A percentile compares a stretch with the other conserved stretches of the same genome.
These are phyloP conservation scores for Fusarium globosum DNA, from an alignment of 2,329 filamentous ascomycete genomes.

Conservation along the genomic window DNA sequence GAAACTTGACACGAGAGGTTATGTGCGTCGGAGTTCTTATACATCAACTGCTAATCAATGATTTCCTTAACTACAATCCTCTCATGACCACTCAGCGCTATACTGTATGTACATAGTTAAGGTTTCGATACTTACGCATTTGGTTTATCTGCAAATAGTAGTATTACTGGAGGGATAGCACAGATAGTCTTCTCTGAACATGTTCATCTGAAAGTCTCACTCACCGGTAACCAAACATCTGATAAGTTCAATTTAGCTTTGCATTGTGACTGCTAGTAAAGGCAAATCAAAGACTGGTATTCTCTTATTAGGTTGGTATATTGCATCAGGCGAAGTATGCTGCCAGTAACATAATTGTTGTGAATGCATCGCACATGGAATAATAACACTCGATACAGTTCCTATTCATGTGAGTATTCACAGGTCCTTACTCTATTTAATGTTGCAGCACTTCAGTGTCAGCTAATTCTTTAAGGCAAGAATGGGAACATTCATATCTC, in stretches of 20 bases:
- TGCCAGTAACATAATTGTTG: not conserved
- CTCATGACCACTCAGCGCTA: not conserved
- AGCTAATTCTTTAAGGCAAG: not conserved
- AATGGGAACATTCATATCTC: too few species aligned
- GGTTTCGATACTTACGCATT: accelerated
- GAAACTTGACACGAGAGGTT: accelerated
- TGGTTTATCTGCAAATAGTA: too few species aligned
- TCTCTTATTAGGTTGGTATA: accelerated
- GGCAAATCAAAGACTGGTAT: not conserved
- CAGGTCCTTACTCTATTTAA: accelerated
- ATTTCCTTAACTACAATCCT: not conserved
- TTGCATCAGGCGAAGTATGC: not conserved
- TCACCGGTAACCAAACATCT: not conserved
- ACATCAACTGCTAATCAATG: accelerated
- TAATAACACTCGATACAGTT: not conserved
- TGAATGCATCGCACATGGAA: not conserved
- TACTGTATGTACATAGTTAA: accelerated
- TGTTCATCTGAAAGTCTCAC: not conserved
- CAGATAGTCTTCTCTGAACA: too few species aligned
- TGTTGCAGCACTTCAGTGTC: accelerated
- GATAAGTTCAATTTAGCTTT: accelerated
- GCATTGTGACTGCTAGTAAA: accelerated
- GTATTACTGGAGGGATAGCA: accelerated
- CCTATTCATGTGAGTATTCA: not conserved
- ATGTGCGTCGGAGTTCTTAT: accelerated